Base-by-base conservation (phyloP, 1,284 basidiomycete species). In the Tilletia indica region DNA sequence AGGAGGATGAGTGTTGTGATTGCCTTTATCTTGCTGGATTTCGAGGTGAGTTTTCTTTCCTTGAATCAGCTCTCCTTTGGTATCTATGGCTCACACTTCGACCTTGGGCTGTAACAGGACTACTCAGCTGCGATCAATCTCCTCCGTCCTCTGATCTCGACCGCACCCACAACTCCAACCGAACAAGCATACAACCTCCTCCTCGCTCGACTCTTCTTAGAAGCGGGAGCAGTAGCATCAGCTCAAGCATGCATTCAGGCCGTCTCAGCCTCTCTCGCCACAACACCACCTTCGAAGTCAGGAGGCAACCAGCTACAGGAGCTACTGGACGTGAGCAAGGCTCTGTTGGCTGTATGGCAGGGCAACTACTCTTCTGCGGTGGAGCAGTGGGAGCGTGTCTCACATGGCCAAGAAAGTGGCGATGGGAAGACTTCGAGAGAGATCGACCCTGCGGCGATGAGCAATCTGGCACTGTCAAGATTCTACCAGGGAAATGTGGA, bases 401-500 rank as follows among this genome's bases (percentile, higher is more conserved):
- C 36, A n/a, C n/a, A 19, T 63, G 31, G 42, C 14, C 42, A 8
- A 8, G 9, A 63, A 19, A 63, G 31, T 19, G 58, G 58, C 31
- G 25, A n/a, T 63, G 9, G 31, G 31, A 14, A 42, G 9, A 45
- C 6, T 45, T 39, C 14, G 19, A 67, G 48, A 5, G 21, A 67
- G 48, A 21, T 64, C n/a, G 36, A 54, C 19, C 14, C 45, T n/a
- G 66, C 34, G 4, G 38, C 42, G 9, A 25, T 45, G 48, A 36
- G 19, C 69, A 70, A 58, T 49, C 70, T 70, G 19, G 63, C 61
- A 4, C 70, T 76, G 25, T 16, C 56, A 8, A 3, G 6, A 2
- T 77, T 77, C 68, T 77, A 77, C 70, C 39, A 39, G 0, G 74
- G 71, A 8, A 45, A 70, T 2, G 68, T 78, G 12, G 71, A 75